These are phyloP conservation scores for Penicillium odoratum DNA, from an alignment of 495 filamentous ascomycete species.

Conservation along the genomic window DNA sequence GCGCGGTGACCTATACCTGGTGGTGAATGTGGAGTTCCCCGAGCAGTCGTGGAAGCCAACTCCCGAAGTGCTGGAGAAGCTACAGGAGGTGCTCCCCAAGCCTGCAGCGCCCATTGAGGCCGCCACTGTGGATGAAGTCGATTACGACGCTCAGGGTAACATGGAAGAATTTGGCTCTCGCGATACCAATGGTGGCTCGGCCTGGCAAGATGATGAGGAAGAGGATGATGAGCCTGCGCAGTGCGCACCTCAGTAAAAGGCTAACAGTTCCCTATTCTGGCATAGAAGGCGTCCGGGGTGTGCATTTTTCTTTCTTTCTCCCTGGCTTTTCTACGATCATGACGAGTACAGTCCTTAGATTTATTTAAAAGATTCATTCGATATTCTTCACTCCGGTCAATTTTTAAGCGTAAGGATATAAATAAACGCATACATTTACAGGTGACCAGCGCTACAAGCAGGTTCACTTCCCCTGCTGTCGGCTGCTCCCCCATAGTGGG, in stretches of 20 bases:
- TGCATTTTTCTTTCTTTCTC: slow-evolving; percentile 16
- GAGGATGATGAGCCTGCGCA: slow-evolving; percentile 68
- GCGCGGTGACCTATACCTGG: slow-evolving; percentile 84
- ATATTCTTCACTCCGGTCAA: not conserved
- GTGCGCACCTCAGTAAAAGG: slow-evolving; percentile 79
- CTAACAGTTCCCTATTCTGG: slow-evolving; percentile 14
- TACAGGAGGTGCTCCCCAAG: slow-evolving; percentile 73
- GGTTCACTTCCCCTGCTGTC: too few species aligned
- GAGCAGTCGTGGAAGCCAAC: slow-evolving; percentile 74
- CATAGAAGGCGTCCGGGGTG: slow-evolving; percentile 31
- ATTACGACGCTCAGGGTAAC: slow-evolving; percentile 75
- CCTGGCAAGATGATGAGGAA: slow-evolving; percentile 80
- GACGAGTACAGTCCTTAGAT: slow-evolving; percentile 8
- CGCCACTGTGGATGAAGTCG: slow-evolving; percentile 81
- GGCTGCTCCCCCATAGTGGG: too few species aligned
- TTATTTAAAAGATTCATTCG: not conserved
- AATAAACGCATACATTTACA: too few species aligned
- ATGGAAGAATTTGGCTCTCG: slow-evolving; percentile 76
- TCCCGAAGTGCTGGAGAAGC: slow-evolving; percentile 60
- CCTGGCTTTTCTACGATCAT: slow-evolving; percentile 3
- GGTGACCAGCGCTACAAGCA: too few species aligned
- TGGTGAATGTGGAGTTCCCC: slow-evolving; percentile 87
- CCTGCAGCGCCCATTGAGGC: slow-evolving; percentile 58
- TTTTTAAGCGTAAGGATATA: too few species aligned
- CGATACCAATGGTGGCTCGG: slow-evolving; percentile 68